These are phyloP conservation scores for Cyclocybe aegerita DNA, from an alignment of 768 basidiomycete species.

Conservation along the genomic window DNA sequence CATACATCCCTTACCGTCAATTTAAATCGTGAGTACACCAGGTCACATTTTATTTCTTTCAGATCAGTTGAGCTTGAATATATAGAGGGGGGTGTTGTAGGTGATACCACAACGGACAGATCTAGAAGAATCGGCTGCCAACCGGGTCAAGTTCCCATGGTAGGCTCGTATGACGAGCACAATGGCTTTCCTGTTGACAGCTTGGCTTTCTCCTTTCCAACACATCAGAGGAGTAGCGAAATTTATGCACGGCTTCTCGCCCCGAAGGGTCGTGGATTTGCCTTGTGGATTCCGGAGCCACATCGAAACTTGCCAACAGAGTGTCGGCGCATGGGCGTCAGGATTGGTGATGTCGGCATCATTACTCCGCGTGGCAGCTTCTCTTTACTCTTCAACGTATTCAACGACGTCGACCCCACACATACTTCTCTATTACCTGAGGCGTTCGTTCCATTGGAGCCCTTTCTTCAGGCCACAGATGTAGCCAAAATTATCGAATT, in stretches of 20 bases:
- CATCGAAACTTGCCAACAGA: constrained; percentile 6
- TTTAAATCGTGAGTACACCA: too few species aligned
- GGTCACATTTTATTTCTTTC: too few species aligned
- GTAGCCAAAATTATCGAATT: constrained; percentile 6
- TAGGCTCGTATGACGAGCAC: too few species aligned
- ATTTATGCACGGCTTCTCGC: constrained; percentile 13
- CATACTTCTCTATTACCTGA: constrained; percentile 5
- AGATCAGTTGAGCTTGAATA: too few species aligned
- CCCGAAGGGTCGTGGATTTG: constrained; percentile 9
- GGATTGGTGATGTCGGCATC: constrained; percentile 18
- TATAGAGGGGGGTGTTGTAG: too few species aligned
- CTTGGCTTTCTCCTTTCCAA: too few species aligned
- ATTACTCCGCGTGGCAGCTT: constrained; percentile 8
- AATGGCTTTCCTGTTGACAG: too few species aligned
- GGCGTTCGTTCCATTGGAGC: constrained; percentile 10
- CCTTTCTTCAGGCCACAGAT: not conserved
- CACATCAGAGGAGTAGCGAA: not conserved
- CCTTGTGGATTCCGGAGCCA: constrained; percentile 13
- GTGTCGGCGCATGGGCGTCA: constrained; percentile 8
- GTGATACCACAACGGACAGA: too few species aligned
- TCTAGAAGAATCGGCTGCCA: too few species aligned
- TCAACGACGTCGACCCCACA: constrained; percentile 5
- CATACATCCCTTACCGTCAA: too few species aligned
- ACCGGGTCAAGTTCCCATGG: too few species aligned
- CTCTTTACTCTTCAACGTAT: constrained; percentile 18